Evolutionary conservation across 768 basidiomycete species (phyloP).

Genomic region (Pleurotus ostreatus): DNA sequence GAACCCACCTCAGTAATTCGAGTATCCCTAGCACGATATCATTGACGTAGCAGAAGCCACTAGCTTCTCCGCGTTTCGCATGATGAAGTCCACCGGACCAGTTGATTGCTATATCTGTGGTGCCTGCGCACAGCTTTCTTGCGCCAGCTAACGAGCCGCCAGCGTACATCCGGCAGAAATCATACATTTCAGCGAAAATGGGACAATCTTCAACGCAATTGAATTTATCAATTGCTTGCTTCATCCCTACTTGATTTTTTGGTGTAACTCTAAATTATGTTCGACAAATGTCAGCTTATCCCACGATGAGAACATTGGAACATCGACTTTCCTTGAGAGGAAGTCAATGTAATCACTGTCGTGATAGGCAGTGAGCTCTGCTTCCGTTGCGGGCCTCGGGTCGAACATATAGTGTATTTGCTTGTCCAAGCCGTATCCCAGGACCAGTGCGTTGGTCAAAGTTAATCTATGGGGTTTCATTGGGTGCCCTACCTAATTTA

Average conservation of each 20-base stretch:
- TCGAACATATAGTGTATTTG: constrained; percentile 91
- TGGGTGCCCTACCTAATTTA: constrained; percentile 84
- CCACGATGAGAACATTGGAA: too few relatives aligned
- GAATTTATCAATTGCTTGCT: constrained; percentile 75
- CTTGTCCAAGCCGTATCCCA: constrained; percentile 95
- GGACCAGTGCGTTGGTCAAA: constrained; percentile 90
- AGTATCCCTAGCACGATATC: constrained; percentile 94
- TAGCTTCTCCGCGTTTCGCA: constrained; percentile 96
- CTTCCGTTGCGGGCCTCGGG: constrained; percentile 83
- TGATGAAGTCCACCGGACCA: constrained; percentile 99
- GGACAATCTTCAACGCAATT: constrained; percentile 98
- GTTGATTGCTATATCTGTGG: constrained; percentile 96
- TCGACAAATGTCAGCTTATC: too few relatives aligned
- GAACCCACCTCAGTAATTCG: constrained; percentile 75
- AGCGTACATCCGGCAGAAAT: constrained; percentile 92
- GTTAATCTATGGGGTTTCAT: constrained; percentile 99
- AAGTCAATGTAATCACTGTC: constrained; percentile 96
- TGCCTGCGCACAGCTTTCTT: constrained; percentile 76
- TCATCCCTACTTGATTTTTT: constrained; percentile 63
- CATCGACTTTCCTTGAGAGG: constrained; percentile 65
- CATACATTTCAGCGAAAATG: constrained; percentile 91
- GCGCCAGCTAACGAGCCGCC: constrained; percentile 91
- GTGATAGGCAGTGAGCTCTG: constrained; percentile 88
- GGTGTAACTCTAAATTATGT: constrained; percentile 68
- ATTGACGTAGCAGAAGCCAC: constrained; percentile 98